These are phyloP conservation scores for Roridomyces roridus DNA, from an alignment of 768 basidiomycete genomes.

Conservation along the genomic window DNA sequence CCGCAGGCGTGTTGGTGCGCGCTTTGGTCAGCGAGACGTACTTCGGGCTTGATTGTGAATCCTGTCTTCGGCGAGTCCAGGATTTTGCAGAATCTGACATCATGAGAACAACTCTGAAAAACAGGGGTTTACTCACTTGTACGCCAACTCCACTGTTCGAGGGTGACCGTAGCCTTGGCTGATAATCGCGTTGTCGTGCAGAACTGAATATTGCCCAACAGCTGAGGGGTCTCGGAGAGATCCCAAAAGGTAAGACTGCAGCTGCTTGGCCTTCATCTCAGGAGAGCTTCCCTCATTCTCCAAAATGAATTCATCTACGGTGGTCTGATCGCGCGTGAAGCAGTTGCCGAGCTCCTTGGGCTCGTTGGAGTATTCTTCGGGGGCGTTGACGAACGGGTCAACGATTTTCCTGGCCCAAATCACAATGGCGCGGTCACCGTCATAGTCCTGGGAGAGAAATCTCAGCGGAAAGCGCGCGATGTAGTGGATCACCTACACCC, in stretches of 20 bases:
- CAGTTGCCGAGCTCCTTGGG: constrained; percentile 47
- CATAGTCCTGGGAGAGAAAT: constrained; percentile 62
- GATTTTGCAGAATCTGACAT: constrained; percentile 53
- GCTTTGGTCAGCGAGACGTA: constrained; percentile 36
- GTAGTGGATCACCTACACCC: constrained; percentile 43
- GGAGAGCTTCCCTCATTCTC: constrained; percentile 27
- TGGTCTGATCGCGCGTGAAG: constrained; percentile 51
- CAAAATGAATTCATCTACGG: constrained; percentile 49
- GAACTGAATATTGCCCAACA: constrained; percentile 61
- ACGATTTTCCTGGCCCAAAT: constrained; percentile 69
- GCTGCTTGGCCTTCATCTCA: constrained; percentile 35
- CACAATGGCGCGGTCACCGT: constrained; percentile 66
- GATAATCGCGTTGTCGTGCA: constrained; percentile 64
- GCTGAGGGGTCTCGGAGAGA: constrained; percentile 49
- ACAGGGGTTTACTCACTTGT: constrained; percentile 47
- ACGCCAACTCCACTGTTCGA: constrained; percentile 59
- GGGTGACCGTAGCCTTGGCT: constrained; percentile 54
- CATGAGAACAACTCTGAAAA: too few species aligned
- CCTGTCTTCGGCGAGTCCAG: constrained; percentile 72
- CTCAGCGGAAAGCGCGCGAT: background rate
- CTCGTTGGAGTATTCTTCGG: constrained; percentile 52
- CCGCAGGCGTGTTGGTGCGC: constrained; percentile 23
- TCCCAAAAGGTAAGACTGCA: constrained; percentile 60
- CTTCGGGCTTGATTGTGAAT: constrained; percentile 42
- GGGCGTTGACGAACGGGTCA: constrained; percentile 57